A percentile compares a stretch with the other conserved stretches of the same genome.
Evolutionary conservation across 148 eudicot species (phyloP).

Genomic region (Rhododendron williamsianum): DNA sequence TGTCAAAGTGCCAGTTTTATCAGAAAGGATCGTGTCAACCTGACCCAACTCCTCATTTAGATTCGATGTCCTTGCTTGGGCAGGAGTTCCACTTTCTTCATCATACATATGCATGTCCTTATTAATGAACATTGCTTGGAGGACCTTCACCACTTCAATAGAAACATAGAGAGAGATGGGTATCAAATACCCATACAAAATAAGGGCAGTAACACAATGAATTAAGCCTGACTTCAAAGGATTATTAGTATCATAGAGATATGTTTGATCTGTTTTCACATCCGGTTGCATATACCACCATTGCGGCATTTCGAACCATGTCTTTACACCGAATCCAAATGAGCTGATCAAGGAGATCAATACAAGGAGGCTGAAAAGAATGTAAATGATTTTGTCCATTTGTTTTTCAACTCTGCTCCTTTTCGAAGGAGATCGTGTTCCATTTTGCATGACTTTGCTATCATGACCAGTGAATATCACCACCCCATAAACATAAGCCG

Average conservation of each 20-base stretch:
- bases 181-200: slow-evolving; percentile 82
- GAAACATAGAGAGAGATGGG: slow-evolving; percentile 95
- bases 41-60: slow-evolving; percentile 93
- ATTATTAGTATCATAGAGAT: no score
- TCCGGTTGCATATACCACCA: slow-evolving; percentile 94
- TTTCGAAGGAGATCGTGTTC: slow-evolving; percentile 86
- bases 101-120: slow-evolving; percentile 78
- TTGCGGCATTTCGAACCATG: slow-evolving; percentile 47
- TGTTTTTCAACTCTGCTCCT: slow-evolving; percentile 79
- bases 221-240: slow-evolving; percentile 4
- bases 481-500: slow-evolving; percentile 73
- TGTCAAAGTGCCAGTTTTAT: slow-evolving; percentile 98
- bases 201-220: slow-evolving; percentile 87
- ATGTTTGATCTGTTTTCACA: slow-evolving; percentile 40
- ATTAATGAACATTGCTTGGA: slow-evolving; percentile 87
- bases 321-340: slow-evolving; percentile 61
- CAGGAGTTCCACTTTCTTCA: slow-evolving; percentile 82
- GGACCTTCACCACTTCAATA: slow-evolving; percentile 89
- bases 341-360: slow-evolving; percentile 84
- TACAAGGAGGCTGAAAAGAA: slow-evolving; percentile 72
- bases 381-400: slow-evolving; percentile 83
- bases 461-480: slow-evolving; percentile 87
- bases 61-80: slow-evolving; percentile 89
- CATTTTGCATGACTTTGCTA: slow-evolving; percentile 91
- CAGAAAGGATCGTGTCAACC: slow-evolving; percentile 95